A percentile compares a stretch with the other conserved stretches of the same genome.
Conservation (phyloP, 2,329 filamentous ascomycete species). For the Apiospora rasikravindrae region DNA sequence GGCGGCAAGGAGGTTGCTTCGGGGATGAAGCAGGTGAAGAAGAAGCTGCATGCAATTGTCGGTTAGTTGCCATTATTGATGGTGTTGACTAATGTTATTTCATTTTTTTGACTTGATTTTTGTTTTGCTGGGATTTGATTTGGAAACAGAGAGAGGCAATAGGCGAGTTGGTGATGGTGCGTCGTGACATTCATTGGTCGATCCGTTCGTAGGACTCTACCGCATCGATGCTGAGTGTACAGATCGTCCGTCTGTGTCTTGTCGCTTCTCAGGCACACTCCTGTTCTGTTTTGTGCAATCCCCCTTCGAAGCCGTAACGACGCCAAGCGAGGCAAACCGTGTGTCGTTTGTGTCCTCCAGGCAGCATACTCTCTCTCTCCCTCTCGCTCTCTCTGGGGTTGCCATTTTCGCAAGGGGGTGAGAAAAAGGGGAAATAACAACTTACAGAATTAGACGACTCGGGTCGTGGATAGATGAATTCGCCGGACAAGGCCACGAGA, state of each 20-base stretch:
- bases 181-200: background rate
- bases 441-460: slow-evolving; percentile 16
- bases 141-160: background rate
- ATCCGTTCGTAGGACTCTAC: slow-evolving; percentile 1
- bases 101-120: background rate
- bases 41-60: slow-evolving; percentile 3
- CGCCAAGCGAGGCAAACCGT: slow-evolving; percentile 21
- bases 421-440: background rate
- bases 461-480: background rate
- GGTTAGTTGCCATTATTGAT: slow-evolving; percentile 1
- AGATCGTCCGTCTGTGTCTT: background rate
- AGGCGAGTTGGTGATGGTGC: background rate
- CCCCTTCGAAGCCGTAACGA: background rate
- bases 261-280: background rate
- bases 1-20: background rate
- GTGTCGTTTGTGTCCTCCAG: slow-evolving; percentile 16
- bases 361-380: background rate
- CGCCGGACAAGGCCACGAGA: slow-evolving; percentile 15
- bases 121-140: background rate
- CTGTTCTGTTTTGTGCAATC: background rate
- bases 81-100: background rate
- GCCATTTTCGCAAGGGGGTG: background rate
- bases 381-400: background rate
- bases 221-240: slow-evolving; percentile 3
- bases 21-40: slow-evolving; percentile 9